These are phyloP conservation scores for Heterobasidion irregulare DNA, from an alignment of 1,284 basidiomycete species.

Conservation along the genomic window DNA sequence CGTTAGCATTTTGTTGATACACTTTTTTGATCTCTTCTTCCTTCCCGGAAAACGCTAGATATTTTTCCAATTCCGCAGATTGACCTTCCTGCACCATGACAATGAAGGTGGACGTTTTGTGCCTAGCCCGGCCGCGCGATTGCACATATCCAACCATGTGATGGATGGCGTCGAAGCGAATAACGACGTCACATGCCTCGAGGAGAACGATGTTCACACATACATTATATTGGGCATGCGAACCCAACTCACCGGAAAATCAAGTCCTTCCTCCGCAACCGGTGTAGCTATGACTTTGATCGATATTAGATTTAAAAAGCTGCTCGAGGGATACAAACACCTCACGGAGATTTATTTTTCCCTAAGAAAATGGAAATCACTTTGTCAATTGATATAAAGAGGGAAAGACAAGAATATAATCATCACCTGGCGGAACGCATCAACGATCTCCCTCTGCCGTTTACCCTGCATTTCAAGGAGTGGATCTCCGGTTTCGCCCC, in stretches of 20 bases:
- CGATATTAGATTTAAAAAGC: too few species aligned
- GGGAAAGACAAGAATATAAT: neutral
- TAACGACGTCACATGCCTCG: conserved; percentile 76
- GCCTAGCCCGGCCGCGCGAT: conserved; percentile 76
- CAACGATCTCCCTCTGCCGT: conserved; percentile 51
- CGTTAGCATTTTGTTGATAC: conserved; percentile 39
- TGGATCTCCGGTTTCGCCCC: conserved; percentile 28
- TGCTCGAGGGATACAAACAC: too few species aligned
- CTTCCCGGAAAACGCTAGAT: conserved; percentile 44
- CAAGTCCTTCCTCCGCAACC: conserved; percentile 83
- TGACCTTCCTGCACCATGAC: conserved; percentile 68
- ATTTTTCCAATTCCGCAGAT: conserved; percentile 42
- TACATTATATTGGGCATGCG: conserved; percentile 2
- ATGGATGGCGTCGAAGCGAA: conserved; percentile 71
- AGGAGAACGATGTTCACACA: conserved; percentile 3
- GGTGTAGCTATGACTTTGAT: conserved; percentile 68
- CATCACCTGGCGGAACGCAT: conserved; percentile 43
- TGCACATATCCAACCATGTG: conserved; percentile 81
- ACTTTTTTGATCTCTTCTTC: conserved; percentile 57
- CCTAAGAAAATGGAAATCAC: conserved; percentile 11
- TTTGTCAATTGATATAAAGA: neutral
- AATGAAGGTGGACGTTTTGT: conserved; percentile 65
- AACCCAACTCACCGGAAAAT: conserved; percentile 56
- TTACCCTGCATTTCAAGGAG: conserved; percentile 43
- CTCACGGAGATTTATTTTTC: conserved; percentile 59